Evolutionary conservation across 306 rosid genomes (phyloP), one percentile per base, ranked within the genome.

Genomic region (Psophocarpus tetragonolobus): DNA sequence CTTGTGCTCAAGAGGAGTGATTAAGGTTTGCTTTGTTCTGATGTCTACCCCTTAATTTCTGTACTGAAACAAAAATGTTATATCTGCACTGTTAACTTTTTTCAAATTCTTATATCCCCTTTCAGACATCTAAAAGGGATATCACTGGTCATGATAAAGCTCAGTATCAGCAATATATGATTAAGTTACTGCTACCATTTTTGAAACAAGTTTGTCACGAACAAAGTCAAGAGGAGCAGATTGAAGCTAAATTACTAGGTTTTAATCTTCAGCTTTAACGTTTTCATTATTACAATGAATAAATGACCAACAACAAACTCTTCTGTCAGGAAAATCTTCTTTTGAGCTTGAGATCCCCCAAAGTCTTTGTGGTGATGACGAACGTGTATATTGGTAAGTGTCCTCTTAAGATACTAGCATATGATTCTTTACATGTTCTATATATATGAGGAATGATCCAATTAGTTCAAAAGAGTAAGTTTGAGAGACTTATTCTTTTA

Each of bases 331-430:
- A 54, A 84, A 76, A 79, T 62, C 83, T 30, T 78, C 78, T 68
- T 80, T 73, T 50, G 79, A 83, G 76, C 48, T 89, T 58, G 84
- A 80, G 51, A 62, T 93, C 60, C 84, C 83, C 3, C 93, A 82
- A 78, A 83, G 90, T 68, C 77, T 87, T 45, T 91, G 94, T 75
- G 61, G 54, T 30, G 86, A 73, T 7, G 78, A 87, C 69, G 98
- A 91, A 71, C 95, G 98, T 50, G 88, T 91, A 74, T 91, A 80
- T 74, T 93, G 97, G 98, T 91, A 81, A 76, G 87, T 36, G 54
- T 85, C 48, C 66, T 35, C 76, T 76, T 20, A 29, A 60, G 66
- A 67, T 30, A 54, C 66, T 68, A 42, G 14, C 50, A 20, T 26
- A 20, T 26, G 50, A 32, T 56, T 80, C 54, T 67, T 68, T 42